Conservation (phyloP, 2,329 filamentous ascomycete genomes). For the Nemania bipapillata region DNA sequence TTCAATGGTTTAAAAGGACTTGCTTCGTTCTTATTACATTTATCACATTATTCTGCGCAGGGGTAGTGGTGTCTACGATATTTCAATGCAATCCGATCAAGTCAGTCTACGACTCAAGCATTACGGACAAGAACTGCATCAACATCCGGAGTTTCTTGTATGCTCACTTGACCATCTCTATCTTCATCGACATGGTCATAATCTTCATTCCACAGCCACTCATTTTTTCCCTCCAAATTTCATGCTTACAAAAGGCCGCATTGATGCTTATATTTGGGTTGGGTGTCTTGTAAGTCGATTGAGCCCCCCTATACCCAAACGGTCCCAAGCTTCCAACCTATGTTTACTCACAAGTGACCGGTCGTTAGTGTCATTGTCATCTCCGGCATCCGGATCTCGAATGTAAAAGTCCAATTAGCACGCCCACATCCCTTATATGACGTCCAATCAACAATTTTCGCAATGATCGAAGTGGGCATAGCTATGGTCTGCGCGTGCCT, state of each 20-base stretch:
- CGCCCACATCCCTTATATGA: conserved; percentile 49
- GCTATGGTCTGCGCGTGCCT: conserved; percentile 54
- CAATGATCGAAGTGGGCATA: conserved; percentile 54
- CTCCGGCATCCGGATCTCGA: conserved; percentile 55
- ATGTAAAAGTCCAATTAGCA: conserved; percentile 51
- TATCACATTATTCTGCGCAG: conserved; percentile 46
- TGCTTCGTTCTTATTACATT: conserved; percentile 44
- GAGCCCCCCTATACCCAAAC: neutral
- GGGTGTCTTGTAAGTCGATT: conserved; percentile 54
- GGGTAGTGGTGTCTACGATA: conserved; percentile 47
- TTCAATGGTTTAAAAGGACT: conserved; percentile 48
- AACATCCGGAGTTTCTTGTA: conserved; percentile 56
- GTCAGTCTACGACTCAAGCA: conserved; percentile 47
- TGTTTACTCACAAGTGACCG: neutral
- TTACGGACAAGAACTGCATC: conserved; percentile 49
- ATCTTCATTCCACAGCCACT: conserved; percentile 56
- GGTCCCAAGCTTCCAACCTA: neutral
- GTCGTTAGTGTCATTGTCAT: conserved; percentile 47
- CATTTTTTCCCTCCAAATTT: conserved; percentile 55
- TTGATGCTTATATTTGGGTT: conserved; percentile 56
- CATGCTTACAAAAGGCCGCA: conserved; percentile 53
- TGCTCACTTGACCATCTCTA: conserved; percentile 56
- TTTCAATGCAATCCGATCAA: conserved; percentile 51
- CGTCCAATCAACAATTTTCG: conserved; percentile 53
- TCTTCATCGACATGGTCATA: conserved; percentile 56